phyloP scores from a whole-genome alignment of 495 filamentous ascomycete genomes.

The Hamigera avellanea region DNA sequence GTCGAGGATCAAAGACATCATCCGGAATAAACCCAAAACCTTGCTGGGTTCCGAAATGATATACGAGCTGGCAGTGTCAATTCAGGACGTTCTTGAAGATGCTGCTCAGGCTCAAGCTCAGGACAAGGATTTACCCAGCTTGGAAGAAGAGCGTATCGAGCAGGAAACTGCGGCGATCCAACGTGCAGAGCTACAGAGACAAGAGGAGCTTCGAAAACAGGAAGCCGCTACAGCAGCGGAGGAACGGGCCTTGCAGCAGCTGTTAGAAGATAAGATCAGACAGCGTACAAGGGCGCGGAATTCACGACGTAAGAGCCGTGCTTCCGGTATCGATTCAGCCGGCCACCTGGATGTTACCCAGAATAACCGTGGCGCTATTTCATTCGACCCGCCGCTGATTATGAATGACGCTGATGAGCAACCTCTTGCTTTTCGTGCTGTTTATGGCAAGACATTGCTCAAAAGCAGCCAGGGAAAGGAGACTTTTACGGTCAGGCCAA shows the following conservation, averaged over 20 bases:
- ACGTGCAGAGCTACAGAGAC: constrained; percentile 40
- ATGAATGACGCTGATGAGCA: constrained; percentile 47
- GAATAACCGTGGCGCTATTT: constrained; percentile 36
- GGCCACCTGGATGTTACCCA: constrained; percentile 21
- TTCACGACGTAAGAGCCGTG: constrained; percentile 27
- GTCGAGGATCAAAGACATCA: constrained; percentile 56
- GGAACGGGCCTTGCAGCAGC: constrained; percentile 58
- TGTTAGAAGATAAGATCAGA: constrained; percentile 65
- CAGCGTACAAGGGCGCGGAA: constrained; percentile 30
- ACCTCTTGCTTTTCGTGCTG: constrained; percentile 46
- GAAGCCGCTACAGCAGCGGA: constrained; percentile 56
- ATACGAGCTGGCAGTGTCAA: constrained; percentile 66
- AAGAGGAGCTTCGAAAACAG: constrained; percentile 38
- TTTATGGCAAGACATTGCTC: constrained; percentile 50
- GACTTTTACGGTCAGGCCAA: constrained; percentile 58
- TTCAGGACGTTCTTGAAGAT: constrained; percentile 83
- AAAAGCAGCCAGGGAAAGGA: constrained; percentile 43
- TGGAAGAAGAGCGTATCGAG: constrained; percentile 80
- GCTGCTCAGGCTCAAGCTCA: constrained; percentile 62
- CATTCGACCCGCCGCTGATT: constrained; percentile 61
- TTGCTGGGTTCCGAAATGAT: constrained; percentile 82
- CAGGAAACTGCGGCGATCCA: constrained; percentile 45
- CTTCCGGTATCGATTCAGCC: constrained; percentile 20
- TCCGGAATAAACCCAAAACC: constrained; percentile 57
- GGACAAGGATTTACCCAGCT: constrained; percentile 63